These are phyloP conservation scores for Alternaria novae-zelandiae DNA, from an alignment of 2,329 filamentous ascomycete genomes.

Conservation along the genomic window DNA sequence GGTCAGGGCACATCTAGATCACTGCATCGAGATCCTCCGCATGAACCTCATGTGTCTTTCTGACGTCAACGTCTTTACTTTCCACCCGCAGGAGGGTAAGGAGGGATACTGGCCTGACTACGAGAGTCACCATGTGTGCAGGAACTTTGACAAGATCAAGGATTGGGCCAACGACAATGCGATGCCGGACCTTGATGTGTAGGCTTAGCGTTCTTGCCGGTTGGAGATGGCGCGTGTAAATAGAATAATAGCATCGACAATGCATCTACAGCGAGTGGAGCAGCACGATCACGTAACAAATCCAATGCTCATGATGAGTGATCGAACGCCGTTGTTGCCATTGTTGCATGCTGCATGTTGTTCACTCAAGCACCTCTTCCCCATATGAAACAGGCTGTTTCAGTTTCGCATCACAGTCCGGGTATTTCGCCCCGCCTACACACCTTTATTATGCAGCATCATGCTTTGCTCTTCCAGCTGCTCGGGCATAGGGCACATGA, in stretches of 20 bases:
- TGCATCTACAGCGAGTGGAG: not conserved
- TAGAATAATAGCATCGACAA: not conserved
- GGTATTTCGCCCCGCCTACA: not conserved
- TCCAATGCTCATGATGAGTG: not conserved
- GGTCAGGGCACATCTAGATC: constrained; percentile 37
- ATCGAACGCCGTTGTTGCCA: not conserved
- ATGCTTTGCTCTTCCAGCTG: not conserved
- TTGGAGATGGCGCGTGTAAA: not conserved
- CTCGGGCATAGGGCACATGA: not conserved
- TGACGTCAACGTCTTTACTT: constrained; percentile 46
- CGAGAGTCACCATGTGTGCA: constrained; percentile 40
- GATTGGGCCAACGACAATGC: constrained; percentile 43
- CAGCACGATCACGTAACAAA: not conserved
- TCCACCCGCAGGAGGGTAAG: constrained; percentile 28
- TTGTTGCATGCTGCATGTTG: not conserved
- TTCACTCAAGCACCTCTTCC: not conserved
- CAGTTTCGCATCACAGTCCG: not conserved
- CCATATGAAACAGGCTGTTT: not conserved
- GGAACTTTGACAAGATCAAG: constrained; percentile 44
- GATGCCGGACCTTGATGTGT: constrained; percentile 36
- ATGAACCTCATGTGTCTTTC: constrained; percentile 46
- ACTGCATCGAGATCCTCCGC: constrained; percentile 47
- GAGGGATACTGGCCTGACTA: constrained; percentile 42
- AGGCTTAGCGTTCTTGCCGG: not conserved
- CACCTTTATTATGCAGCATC: not conserved